Conservation (phyloP, 139 green algal species). For the Nannochloris sp. region DNA sequence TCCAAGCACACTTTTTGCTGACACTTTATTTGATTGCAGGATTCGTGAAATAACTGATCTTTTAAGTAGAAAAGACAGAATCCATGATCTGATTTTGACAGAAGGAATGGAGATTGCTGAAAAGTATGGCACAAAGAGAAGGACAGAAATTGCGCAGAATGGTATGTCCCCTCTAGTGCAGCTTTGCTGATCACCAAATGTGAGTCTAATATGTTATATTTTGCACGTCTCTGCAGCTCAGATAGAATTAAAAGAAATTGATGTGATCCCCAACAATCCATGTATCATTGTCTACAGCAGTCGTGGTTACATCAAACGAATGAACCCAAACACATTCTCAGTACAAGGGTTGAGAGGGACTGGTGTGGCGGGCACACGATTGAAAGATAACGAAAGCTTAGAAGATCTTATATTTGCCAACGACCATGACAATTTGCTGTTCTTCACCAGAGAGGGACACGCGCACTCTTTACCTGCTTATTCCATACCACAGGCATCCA, state of each 20-base stretch:
- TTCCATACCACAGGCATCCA: constrained; percentile 55
- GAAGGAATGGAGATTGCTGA: constrained; percentile 58
- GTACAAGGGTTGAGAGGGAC: constrained; percentile 30
- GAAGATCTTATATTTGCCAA: constrained; percentile 48
- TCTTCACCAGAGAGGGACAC: constrained; percentile 58
- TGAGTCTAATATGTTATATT: neutral
- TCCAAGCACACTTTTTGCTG: neutral
- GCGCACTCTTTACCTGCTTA: constrained; percentile 51
- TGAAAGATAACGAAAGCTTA: constrained; percentile 56
- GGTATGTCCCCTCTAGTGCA: neutral
- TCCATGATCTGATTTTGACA: constrained; percentile 45
- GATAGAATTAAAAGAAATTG: constrained; percentile 30
- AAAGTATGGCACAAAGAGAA: constrained; percentile 45
- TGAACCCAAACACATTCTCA: constrained; percentile 53
- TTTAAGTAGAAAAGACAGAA: constrained; percentile 32
- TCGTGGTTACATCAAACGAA: constrained; percentile 83
- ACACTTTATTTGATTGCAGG: constrained; percentile 8
- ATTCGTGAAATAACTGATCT: constrained; percentile 44
- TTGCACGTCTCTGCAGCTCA: constrained; percentile 6
- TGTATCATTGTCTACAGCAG: constrained; percentile 56
- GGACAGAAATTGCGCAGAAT: constrained; percentile 37
- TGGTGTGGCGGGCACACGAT: constrained; percentile 29
- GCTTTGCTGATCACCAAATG: too few species aligned
- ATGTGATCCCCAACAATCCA: constrained; percentile 52
- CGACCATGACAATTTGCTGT: constrained; percentile 70